Conservation (phyloP, 495 filamentous ascomycete species). For the Penicillium longicatenatum region DNA sequence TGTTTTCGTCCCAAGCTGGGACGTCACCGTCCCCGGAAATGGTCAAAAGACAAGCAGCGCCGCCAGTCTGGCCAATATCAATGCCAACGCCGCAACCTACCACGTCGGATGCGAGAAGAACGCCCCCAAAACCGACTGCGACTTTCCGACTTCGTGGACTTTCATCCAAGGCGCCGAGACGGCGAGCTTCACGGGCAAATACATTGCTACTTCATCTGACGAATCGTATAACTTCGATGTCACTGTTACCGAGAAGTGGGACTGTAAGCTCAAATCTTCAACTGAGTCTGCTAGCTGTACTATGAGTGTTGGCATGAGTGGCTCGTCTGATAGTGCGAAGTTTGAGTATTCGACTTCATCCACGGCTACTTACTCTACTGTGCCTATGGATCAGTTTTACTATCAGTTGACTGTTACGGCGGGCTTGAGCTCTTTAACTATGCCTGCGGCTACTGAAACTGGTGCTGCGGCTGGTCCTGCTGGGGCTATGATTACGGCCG, state of each 20-base stretch:
- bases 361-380: slow-evolving; percentile 8
- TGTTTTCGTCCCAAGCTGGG: slow-evolving; percentile 15
- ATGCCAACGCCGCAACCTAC: slow-evolving; percentile 22
- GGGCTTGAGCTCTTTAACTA: slow-evolving; percentile 17
- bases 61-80: slow-evolving; percentile 22
- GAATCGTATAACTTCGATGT: slow-evolving; percentile 13
- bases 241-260: slow-evolving; percentile 18
- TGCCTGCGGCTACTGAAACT: slow-evolving; percentile 16
- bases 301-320: slow-evolving; percentile 17
- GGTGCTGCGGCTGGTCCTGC: slow-evolving; percentile 9
- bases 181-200: slow-evolving; percentile 17
- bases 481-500: slow-evolving; percentile 23
- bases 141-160: slow-evolving; percentile 15
- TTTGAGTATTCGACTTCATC: slow-evolving; percentile 6
- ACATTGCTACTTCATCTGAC: slow-evolving; percentile 14
- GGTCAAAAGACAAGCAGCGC: slow-evolving; percentile 18
- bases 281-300: slow-evolving; percentile 24
- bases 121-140: slow-evolving; percentile 24
- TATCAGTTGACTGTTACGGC: slow-evolving; percentile 24
- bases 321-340: slow-evolving; percentile 2
- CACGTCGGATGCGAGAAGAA: slow-evolving; percentile 20
- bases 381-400: slow-evolving; percentile 8
- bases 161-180: slow-evolving; percentile 24
- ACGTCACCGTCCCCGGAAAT: background rate
- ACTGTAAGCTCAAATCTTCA: slow-evolving; percentile 20